Base-by-base conservation (phyloP, 176 grass and related monocot genomes). In the Dactylis glomerata region DNA sequence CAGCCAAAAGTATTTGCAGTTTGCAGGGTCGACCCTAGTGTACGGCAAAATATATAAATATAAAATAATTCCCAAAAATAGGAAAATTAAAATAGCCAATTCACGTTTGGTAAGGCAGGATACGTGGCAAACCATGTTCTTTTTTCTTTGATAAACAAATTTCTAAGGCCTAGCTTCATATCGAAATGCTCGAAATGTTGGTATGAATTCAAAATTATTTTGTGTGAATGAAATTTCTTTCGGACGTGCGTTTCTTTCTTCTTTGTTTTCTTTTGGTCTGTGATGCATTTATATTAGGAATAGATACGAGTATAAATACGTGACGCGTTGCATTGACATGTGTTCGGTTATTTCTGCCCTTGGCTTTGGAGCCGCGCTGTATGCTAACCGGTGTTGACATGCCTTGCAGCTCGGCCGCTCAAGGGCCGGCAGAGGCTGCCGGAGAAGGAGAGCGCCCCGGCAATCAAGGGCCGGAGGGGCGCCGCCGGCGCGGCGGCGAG, bases 401-500 rank as follows among this genome's bases (percentile, higher is more conserved):
- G 38, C 7, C 10, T 84, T 76, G 61, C 89, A 91, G 88, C 73
- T 74, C 40, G 79, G 10, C 79, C 88, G 80, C 59, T 82, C 51
- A 31, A 79, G 75, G 88, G 89, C 32, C 45, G 76, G 42, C 73
- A 45, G 83, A 81, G 68, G 85, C 73, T 81, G 49, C 49, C 81
- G 81, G 81, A 87, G 50, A 55, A 64, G 24, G 72, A 75, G 46
- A 75, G 5, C 46, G 47, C n/a, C 14, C 30, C 31, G 75, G 59
- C 15, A 31, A 30, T 58, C 49, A 75, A 49, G 45, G 72, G 89
- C 59, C 80, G 89, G 68, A 87, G 81, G 31, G 81, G 89, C 44
- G 83, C 79, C 14, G 75, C 44, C 86, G 80, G 80, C 49, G 80
- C 86, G 8, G 87, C 81, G 0, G 85, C 85, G 49, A 81, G 85